phyloP scores from a whole-genome alignment of 1,284 basidiomycete species.

The Phlebopus sp. region DNA sequence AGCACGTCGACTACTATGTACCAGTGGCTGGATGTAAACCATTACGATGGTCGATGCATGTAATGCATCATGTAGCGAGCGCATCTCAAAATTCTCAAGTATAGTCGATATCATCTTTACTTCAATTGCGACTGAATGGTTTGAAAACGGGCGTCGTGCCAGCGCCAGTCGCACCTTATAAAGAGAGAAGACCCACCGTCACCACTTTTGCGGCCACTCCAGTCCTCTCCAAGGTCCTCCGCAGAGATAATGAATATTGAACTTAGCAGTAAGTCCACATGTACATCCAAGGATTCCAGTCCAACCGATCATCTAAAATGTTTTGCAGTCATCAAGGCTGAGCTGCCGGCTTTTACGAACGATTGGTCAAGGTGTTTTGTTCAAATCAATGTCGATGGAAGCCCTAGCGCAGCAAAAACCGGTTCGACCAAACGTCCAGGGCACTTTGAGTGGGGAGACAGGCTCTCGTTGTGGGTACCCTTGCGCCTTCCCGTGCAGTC shows the following conservation, averaged over 20 bases:
- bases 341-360: constrained; percentile 17
- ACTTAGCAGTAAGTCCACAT: constrained; percentile 1
- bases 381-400: constrained; percentile 19
- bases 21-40: too few relatives aligned
- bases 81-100: too few relatives aligned
- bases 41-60: too few relatives aligned
- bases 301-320: background rate
- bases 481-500: too few relatives aligned
- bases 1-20: too few relatives aligned
- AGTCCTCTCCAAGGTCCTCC: background rate
- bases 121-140: too few relatives aligned
- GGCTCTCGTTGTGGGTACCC: constrained; percentile 19
- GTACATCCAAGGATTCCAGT: background rate
- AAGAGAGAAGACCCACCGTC: background rate
- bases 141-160: too few relatives aligned
- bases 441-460: constrained; percentile 21
- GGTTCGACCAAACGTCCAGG: constrained; percentile 17
- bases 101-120: too few relatives aligned
- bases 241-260: background rate
- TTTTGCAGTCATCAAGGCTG: constrained; percentile 23
- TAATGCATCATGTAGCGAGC: too few relatives aligned
- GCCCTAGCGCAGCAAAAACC: constrained; percentile 11
- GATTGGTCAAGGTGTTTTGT: constrained; percentile 27
- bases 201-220: background rate
- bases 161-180: too few relatives aligned